These are phyloP conservation scores for Colletotrichum lentis DNA, from an alignment of 2,329 filamentous ascomycete species.

Conservation along the genomic window DNA sequence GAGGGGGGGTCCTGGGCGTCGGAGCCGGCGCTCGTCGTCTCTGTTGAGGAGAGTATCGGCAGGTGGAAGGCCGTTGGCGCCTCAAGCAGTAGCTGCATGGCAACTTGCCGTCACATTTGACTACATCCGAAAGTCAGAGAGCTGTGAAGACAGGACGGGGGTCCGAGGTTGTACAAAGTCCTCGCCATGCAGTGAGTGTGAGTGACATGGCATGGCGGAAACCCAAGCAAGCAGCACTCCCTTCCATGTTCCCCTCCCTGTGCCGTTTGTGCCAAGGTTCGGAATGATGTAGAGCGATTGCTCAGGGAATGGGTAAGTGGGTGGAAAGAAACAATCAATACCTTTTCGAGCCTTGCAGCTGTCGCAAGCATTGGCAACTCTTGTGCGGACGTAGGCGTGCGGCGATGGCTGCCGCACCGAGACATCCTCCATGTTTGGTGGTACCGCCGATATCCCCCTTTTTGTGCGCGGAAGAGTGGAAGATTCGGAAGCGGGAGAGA, in stretches of 20 bases:
- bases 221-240: conserved; percentile 6
- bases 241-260: neutral
- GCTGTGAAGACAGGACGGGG: neutral
- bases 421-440: conserved; percentile 37
- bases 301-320: too few species aligned
- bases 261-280: neutral
- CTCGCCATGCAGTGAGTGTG: too few species aligned
- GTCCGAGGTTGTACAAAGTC: too few species aligned
- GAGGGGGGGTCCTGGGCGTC: conserved; percentile 34
- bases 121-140: conserved; percentile 39
- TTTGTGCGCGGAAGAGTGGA: conserved; percentile 27
- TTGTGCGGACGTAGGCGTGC: conserved; percentile 43
- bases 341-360: conserved; percentile 61
- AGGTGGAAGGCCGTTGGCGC: conserved; percentile 53
- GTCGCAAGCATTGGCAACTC: conserved; percentile 63
- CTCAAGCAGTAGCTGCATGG: conserved; percentile 61
- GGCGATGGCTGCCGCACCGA: conserved; percentile 30
- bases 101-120: conserved; percentile 63
- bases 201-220: too few species aligned
- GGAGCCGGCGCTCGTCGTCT: conserved; percentile 47
- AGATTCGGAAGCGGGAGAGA: conserved; percentile 34
- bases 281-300: neutral
- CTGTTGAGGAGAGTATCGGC: conserved; percentile 58
- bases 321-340: conserved; percentile 39
- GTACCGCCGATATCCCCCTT: conserved; percentile 17